Base-by-base conservation (phyloP, 2,329 filamentous ascomycete genomes). In the Colletotrichum trifolii region DNA sequence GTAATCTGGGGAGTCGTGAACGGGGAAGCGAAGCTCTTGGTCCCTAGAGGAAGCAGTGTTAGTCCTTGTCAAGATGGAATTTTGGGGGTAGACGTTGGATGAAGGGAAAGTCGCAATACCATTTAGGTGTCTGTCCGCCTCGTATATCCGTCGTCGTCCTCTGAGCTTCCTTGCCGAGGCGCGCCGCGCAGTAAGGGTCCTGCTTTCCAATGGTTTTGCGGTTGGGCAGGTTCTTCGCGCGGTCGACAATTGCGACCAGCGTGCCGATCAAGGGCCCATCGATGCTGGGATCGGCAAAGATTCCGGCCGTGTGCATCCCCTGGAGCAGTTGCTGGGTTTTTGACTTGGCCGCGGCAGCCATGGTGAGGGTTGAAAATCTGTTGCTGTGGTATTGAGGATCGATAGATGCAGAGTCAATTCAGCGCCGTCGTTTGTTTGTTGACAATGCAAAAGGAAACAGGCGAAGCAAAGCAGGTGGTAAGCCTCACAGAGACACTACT, bases 191-290 rank as follows among this genome's bases (percentile, higher is more conserved):
- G 78, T 98, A 99, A 0, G 96, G 95, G 76, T 98, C 94, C 81
- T 99, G 96, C 81, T 99, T 99, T 60, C 96, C 96, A 83, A 99
- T 97, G 6, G 94, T 96, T 83, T 97, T 97, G 71, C 94, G 84
- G 80, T 99, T 99, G 54, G 96, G 96, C 71, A 99, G 82, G 77
- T 99, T 99, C 87, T 97, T 98, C 56, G 94, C 96, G 71, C 94
- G 88, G 81, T 99, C 96, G 73, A 98, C 88, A 72, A 99, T 90
- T 62, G 94, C 87, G 50, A 99, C 93, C 71, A 99, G 83, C 2
- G 94, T 98, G 70, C 96, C 96, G 73, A 99, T 97, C 66, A 92
- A 85, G 4, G 96, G 95, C 1, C 96, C 96, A 76, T 98, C 95
- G 62, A 97, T 87, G 17, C 90, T 92, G 90, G 97, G 94, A 79